Evolutionary conservation across 495 filamentous ascomycete genomes (phyloP), one percentile per base, ranked within the genome.

Genomic region (Penicillium egyptiacum): DNA sequence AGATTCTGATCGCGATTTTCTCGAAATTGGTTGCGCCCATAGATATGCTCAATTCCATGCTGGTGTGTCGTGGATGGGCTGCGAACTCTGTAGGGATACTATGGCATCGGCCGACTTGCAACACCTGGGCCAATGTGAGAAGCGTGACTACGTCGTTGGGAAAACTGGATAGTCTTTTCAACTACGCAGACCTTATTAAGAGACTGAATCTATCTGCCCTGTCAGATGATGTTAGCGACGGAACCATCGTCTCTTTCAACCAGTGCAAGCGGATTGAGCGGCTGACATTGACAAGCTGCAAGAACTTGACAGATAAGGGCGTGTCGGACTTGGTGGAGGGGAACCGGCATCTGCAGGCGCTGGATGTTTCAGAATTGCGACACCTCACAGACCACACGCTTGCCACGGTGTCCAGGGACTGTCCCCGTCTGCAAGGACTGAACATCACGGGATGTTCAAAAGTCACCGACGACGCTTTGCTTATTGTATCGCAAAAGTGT

Each of bases 1-100:
- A 99, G 77, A 87, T 99, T 45, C 81, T 98, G 50, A 97, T 99
- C 60, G 82, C 85, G 66, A 88, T 96, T 53, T 97, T 99, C 74
- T 79, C 88, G 14, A 94, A 91, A 67, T 84, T 99, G 42, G 83
- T 71, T 64, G 85, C 82, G 30, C 80, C 90, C 3, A 70, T 72
- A 5, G 94, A 98, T 65, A 81, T 97, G 57, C 77, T 88, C 59
- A 87, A 85, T 70, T 93, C 90, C 69, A 93, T 99, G 90, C 76
- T 93, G 64, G 93, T 96, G 8, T 96, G 86, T 65, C 91, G 90
- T 67, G 85, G 86, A 59, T 99, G 95, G 95, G 88, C 95, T 42
- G 80, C 87, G 57, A 97, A 97, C 67, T 88, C 86, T 47, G 95
- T 98, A 30, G 94, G 93, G 51, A 82, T 96, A 44, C 79, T 98